Evolutionary conservation across 139 green algal species (phyloP).

Genomic region (Coelastrella sp.): DNA sequence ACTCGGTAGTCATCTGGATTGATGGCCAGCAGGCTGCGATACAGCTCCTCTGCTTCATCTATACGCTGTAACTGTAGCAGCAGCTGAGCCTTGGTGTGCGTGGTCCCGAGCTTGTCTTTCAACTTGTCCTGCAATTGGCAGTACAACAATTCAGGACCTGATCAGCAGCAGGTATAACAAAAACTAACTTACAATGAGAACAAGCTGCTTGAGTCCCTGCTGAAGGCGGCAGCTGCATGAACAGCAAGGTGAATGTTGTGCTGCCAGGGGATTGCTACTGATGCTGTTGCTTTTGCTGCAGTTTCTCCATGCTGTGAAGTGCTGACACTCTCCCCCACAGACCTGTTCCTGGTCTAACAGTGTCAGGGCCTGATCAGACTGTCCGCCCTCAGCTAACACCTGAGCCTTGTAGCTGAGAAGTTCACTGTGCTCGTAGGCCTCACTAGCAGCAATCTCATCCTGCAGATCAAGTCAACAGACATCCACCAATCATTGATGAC

Average conservation of each 20-base stretch:
- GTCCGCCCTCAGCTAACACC: constrained; percentile 87
- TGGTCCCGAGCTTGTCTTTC: constrained; percentile 79
- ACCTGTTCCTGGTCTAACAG: constrained; percentile 63
- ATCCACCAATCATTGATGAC: too few relatives aligned
- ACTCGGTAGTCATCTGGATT: constrained; percentile 88
- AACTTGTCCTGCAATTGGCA: constrained; percentile 63
- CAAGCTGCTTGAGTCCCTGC: too few relatives aligned
- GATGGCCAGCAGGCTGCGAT: constrained; percentile 71
- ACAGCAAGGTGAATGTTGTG: too few relatives aligned
- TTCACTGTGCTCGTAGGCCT: constrained; percentile 97
- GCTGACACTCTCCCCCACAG: not conserved
- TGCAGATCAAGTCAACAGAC: not conserved
- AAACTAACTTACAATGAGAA: too few relatives aligned
- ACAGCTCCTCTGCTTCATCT: constrained; percentile 76
- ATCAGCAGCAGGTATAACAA: too few relatives aligned
- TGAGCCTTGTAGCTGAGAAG: constrained; percentile 92
- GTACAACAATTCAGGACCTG: too few relatives aligned
- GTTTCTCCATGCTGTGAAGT: too few relatives aligned
- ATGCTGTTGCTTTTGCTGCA: too few relatives aligned
- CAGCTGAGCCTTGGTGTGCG: constrained; percentile 76
- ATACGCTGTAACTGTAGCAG: constrained; percentile 61
- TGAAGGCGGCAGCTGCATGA: too few relatives aligned
- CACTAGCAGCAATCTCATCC: constrained; percentile 55
- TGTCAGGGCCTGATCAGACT: constrained; percentile 66
- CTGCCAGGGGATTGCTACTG: too few relatives aligned